A percentile compares a stretch with the other conserved stretches of the same genome.
Conservation (phyloP, 1,284 basidiomycete genomes). For the Irpex sp. region DNA sequence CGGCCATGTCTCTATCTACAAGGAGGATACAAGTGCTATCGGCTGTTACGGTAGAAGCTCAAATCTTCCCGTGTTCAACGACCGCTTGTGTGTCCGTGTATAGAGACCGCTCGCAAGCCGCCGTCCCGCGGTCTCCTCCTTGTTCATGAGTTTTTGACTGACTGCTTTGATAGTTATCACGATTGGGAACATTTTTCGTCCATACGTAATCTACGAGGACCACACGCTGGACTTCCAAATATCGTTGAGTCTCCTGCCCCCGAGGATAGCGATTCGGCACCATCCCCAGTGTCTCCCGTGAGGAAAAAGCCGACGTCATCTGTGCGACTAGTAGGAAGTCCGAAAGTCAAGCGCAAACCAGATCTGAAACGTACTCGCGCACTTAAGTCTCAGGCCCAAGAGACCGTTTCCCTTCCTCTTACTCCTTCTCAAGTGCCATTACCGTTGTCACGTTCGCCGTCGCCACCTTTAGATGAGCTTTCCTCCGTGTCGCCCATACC, state of each 20-base stretch:
- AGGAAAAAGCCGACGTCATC: slow-evolving; percentile 28
- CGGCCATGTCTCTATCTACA: too few relatives aligned
- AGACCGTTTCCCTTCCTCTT: slow-evolving; percentile 14
- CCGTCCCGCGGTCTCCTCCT: too few relatives aligned
- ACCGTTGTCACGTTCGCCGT: slow-evolving; percentile 40
- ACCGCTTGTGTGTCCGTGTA: too few relatives aligned
- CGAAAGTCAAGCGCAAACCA: slow-evolving; percentile 15
- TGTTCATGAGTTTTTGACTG: not conserved
- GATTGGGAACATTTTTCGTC: slow-evolving; percentile 96
- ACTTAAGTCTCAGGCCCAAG: slow-evolving; percentile 10
- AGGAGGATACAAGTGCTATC: too few relatives aligned
- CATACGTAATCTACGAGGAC: slow-evolving; percentile 82
- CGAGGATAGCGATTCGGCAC: slow-evolving; percentile 17
- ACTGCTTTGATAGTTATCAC: slow-evolving; percentile 58
- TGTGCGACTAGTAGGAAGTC: slow-evolving; percentile 15
- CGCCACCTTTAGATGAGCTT: slow-evolving; percentile 30
- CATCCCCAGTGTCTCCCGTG: slow-evolving; percentile 13
- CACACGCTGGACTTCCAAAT: slow-evolving; percentile 74
- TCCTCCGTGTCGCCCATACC: not conserved
- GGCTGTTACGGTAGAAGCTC: too few relatives aligned
- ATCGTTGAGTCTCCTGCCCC: slow-evolving; percentile 52
- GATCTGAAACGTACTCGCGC: slow-evolving; percentile 13
- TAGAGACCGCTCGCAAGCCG: too few relatives aligned
- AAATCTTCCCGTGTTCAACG: too few relatives aligned
- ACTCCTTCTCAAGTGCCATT: slow-evolving; percentile 34